Percentiles rank a stretch among this genome's conserved stretches.
Conservation (phyloP, 257 asterid species). For the Ilex asprella region DNA sequence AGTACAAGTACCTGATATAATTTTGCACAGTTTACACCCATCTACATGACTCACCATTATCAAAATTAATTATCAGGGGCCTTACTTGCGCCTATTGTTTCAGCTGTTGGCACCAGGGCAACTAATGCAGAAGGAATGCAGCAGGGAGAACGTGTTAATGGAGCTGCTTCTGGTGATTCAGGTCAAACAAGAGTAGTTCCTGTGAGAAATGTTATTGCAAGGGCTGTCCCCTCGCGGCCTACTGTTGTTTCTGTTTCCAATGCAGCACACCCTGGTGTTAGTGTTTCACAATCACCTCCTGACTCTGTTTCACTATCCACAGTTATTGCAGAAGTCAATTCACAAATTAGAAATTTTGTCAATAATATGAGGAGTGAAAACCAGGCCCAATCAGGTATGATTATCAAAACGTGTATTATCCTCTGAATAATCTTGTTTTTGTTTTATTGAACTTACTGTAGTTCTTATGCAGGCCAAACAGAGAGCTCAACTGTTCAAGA, state of each 20-base stretch:
- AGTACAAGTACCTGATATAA: neutral
- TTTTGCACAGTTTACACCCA: neutral
- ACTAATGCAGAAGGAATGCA: constrained; percentile 45
- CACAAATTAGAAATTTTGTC: constrained; percentile 27
- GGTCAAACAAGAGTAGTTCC: constrained; percentile 39
- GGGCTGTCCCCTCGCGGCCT: constrained; percentile 36
- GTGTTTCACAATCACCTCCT: constrained; percentile 31
- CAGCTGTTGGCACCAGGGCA: constrained; percentile 44
- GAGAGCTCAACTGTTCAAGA: constrained; percentile 38
- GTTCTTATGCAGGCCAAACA: constrained; percentile 28
- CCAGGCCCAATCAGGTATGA: constrained; percentile 33
- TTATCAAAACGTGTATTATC: neutral
- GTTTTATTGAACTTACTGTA: constrained; percentile 9
- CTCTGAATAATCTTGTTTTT: neutral
- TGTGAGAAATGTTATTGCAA: constrained; percentile 20
- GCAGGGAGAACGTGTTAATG: constrained; percentile 40
- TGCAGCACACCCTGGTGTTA: constrained; percentile 28
- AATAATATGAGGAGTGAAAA: constrained; percentile 23
- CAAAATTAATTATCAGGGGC: constrained; percentile 28
- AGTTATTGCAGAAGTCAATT: constrained; percentile 30
- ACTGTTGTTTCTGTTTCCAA: constrained; percentile 34
- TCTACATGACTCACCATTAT: too few species aligned
- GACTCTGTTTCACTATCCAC: constrained; percentile 28
- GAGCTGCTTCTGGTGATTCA: constrained; percentile 32
- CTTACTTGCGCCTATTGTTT: constrained; percentile 31